phyloP scores from a whole-genome alignment of 2,329 filamentous ascomycete species.

The Aspergillus hiratsukae region DNA sequence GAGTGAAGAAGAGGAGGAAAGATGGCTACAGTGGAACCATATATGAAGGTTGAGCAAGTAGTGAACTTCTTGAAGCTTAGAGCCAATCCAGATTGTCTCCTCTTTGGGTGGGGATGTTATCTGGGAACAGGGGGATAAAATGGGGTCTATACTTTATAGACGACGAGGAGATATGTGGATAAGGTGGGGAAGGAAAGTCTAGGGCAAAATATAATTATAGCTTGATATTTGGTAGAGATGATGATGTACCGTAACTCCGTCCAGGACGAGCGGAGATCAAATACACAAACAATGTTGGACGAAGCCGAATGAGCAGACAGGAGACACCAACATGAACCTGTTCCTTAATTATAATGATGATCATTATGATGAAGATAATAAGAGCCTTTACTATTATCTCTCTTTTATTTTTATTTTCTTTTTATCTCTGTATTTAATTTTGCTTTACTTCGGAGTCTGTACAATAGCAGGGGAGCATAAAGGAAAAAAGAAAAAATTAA shows the following conservation, averaged over 20 bases:
- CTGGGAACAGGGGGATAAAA: constrained; percentile 10
- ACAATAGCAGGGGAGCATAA: background rate
- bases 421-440: background rate
- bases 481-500: background rate
- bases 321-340: constrained; percentile 7
- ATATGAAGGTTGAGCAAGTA: constrained; percentile 3
- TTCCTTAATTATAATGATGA: constrained; percentile 1
- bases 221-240: constrained; percentile 5
- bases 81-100: constrained; percentile 4
- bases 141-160: constrained; percentile 17
- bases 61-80: constrained; percentile 1
- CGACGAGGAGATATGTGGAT: constrained; percentile 12
- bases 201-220: constrained; percentile 14
- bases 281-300: constrained; percentile 4
- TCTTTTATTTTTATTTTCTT: background rate
- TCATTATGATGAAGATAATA: constrained; percentile 2
- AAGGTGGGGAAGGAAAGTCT: constrained; percentile 10
- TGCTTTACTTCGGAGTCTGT: background rate
- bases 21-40: constrained; percentile 6
- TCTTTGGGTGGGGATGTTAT: constrained; percentile 8
- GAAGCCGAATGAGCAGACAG: constrained; percentile 1
- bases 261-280: constrained; percentile 10
- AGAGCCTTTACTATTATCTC: background rate
- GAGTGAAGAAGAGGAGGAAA: constrained; percentile 1
- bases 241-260: background rate